These are phyloP conservation scores for Starmerella potacharoeniae DNA, from an alignment of 805 yeast genomes.

Conservation along the genomic window DNA sequence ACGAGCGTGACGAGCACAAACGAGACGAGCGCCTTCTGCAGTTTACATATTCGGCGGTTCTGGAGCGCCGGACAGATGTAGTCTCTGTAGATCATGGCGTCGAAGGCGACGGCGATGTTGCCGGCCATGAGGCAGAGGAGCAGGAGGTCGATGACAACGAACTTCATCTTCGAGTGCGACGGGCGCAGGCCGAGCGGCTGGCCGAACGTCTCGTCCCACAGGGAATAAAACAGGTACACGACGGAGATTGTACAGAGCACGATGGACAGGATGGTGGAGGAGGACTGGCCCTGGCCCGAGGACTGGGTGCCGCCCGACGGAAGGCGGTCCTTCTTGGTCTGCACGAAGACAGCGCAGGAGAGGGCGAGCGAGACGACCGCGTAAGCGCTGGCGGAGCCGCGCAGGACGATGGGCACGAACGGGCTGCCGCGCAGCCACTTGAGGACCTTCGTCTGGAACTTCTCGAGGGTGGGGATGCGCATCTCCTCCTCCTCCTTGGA, in stretches of 20 bases:
- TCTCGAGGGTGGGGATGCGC: not conserved
- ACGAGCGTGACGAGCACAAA: conserved; percentile 64
- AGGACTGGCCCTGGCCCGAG: conserved; percentile 24
- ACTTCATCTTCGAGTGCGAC: conserved; percentile 69
- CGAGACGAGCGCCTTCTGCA: conserved; percentile 69
- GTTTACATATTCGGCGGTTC: conserved; percentile 50
- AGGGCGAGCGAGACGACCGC: conserved; percentile 61
- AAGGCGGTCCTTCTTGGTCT: conserved; percentile 32
- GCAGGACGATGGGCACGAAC: conserved; percentile 63
- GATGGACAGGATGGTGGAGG: conserved; percentile 88
- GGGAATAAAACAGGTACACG: conserved; percentile 65
- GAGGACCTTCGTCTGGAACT: conserved; percentile 1
- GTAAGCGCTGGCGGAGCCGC: conserved; percentile 48
- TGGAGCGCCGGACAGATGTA: conserved; percentile 24
- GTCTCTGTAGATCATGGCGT: conserved; percentile 39
- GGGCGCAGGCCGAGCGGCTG: conserved; percentile 84
- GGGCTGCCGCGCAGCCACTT: conserved; percentile 58
- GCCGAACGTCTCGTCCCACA: conserved; percentile 84
- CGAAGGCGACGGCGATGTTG: conserved; percentile 72
- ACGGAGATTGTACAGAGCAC: conserved; percentile 71
- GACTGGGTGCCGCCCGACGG: conserved; percentile 34
- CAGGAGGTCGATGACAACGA: conserved; percentile 68
- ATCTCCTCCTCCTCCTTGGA: conserved; percentile 2
- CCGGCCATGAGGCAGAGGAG: conserved; percentile 86
- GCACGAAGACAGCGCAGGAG: conserved; percentile 41